Evolutionary conservation across 345 rosid species (phyloP), one percentile per base, ranked within the genome.

Genomic region (Brassica nigra): DNA sequence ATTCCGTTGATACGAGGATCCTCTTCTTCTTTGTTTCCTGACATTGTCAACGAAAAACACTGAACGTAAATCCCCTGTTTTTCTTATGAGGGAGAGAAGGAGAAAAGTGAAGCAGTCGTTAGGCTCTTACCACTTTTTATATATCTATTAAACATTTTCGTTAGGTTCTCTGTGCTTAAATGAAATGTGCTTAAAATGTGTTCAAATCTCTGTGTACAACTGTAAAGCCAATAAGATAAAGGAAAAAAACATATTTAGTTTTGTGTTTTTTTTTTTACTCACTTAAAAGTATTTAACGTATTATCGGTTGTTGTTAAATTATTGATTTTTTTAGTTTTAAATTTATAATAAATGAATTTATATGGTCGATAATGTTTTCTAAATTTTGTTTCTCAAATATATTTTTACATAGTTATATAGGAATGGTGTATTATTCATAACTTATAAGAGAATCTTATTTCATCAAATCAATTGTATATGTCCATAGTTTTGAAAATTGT

Each of bases 1-100:
- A 92, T 90, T 79, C 84, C 92, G 36, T 80, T 80, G 81, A 92
- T 86, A 75, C 97, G 94, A 84, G 97, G 89, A 81, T 91, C 97
- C 62, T 86, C 77, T 57, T 69, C 74, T 57, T 78, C 83, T 78
- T 75, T 86, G 84, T n/a, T 79, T 80, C 72, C 89, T 75, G 94
- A 93, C 98, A 93, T 92, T 92, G 87, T 83, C 30, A 44, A 75
- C 42, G 72, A 75, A 64, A 62, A 70, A 28, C 58, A 49, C 55
- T 47, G 34, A 44, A 44, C 15, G 54, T 44, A 44, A 44, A 71
- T 49, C 5, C 70, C 73, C 68, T 79, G 58, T 73, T 39, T 16
- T 10, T n/a, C 34, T 47, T 55, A 29, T 57, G 49, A 16, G 74
- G 49, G 75, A 79, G 78, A 78, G 77, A 58, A 57, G 31, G 23